phyloP scores from a whole-genome alignment of 176 grass and related monocot genomes.

The bread wheat (Triticum aestivum) region IWGSC_CS_RefSeq_v2.1 NC_057811.1:327670627-327671126 shows the following conservation, averaged over 20 bases:
- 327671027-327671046: not conserved
- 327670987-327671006: not conserved
- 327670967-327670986: not conserved
- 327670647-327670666: not conserved
- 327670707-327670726: not conserved
- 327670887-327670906: not conserved
- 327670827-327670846: not conserved
- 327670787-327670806: not conserved
- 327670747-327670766: not conserved
- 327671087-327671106: not conserved
- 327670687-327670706: not conserved
- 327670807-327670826: not conserved
- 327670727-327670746: not conserved
- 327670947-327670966: not conserved
- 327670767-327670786: not conserved
- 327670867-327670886: not conserved
- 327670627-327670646: not conserved
- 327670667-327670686: not conserved
- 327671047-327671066: not conserved
- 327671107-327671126: not conserved
- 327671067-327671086: not conserved
- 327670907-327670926: not conserved
- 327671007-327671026: not conserved
- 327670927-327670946: not conserved
- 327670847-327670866: not conserved